Conservation (phyloP, 768 basidiomycete genomes). For the Coprinellus micaceus region DNA sequence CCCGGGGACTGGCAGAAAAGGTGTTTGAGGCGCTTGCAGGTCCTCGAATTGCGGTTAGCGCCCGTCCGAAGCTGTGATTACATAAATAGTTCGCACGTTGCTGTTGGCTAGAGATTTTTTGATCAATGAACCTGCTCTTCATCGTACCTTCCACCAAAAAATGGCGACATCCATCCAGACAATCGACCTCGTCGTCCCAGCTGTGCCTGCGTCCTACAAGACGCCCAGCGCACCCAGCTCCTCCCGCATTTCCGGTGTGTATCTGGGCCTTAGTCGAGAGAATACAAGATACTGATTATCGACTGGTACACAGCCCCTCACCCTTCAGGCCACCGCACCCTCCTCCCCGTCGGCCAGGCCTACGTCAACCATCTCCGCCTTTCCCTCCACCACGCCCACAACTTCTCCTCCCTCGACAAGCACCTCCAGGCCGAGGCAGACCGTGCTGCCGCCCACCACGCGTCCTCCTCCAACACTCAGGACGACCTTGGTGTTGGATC, state of each 20-base stretch:
- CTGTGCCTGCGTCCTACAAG: conserved; percentile 22
- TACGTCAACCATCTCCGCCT: conserved; percentile 82
- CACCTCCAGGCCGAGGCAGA: conserved; percentile 41
- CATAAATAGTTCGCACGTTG: not conserved
- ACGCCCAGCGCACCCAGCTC: conserved; percentile 22
- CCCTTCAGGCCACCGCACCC: conserved; percentile 37
- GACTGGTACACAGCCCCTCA: conserved; percentile 25
- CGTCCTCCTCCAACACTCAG: conserved; percentile 42
- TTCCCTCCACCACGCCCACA: conserved; percentile 65
- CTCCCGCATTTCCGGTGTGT: conserved; percentile 27
- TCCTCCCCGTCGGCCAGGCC: conserved; percentile 86
- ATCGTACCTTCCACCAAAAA: not conserved
- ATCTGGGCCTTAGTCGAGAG: too few species aligned
- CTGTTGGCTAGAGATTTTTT: not conserved
- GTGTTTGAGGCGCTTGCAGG: conserved; percentile 34
- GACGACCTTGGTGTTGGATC: conserved; percentile 92
- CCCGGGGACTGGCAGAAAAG: conserved; percentile 27
- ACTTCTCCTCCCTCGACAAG: conserved; percentile 82
- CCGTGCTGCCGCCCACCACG: conserved; percentile 49
- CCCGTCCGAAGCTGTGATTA: not conserved
- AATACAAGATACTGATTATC: not conserved
- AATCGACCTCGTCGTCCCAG: conserved; percentile 21
- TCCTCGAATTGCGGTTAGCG: too few species aligned
- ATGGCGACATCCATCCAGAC: conserved; percentile 26
- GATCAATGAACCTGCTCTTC: not conserved